A percentile compares a stretch with the other conserved stretches of the same genome.
Evolutionary conservation across 2,329 filamentous ascomycete species (phyloP).

Genomic region (Fusarium guadeloupense): DNA sequence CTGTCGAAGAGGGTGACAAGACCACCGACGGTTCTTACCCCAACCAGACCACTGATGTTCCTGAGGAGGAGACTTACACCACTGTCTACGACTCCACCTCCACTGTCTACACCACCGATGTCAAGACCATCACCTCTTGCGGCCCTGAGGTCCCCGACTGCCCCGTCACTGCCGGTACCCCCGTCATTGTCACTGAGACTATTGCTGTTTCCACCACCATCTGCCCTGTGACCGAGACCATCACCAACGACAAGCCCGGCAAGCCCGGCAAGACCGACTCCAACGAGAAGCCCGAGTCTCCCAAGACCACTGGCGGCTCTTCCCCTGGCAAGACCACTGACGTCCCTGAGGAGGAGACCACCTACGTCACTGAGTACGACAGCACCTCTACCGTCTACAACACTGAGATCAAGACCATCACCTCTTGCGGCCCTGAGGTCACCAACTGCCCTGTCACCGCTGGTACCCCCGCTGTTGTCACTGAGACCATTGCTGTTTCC

Average conservation of each 20-base stretch:
- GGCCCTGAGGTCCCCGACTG: constrained; percentile 56
- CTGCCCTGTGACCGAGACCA: constrained; percentile 38
- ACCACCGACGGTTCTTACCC: neutral
- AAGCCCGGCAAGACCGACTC: constrained; percentile 16
- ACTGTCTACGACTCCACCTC: constrained; percentile 26
- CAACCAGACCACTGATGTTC: constrained; percentile 42
- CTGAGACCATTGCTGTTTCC: constrained; percentile 31
- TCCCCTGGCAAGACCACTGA: constrained; percentile 9
- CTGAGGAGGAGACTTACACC: constrained; percentile 24
- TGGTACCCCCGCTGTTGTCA: constrained; percentile 27
- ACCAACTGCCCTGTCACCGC: constrained; percentile 57
- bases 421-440: constrained; percentile 51
- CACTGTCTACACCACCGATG: constrained; percentile 24
- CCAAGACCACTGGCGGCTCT: constrained; percentile 36
- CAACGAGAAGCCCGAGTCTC: constrained; percentile 33
- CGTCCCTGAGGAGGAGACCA: constrained; percentile 29
- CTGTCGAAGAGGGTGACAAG: constrained; percentile 9
- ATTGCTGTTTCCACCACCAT: constrained; percentile 36
- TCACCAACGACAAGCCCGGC: constrained; percentile 16
- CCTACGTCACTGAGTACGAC: constrained; percentile 46
- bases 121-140: constrained; percentile 34
- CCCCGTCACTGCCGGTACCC: constrained; percentile 50
- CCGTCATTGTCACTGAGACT: constrained; percentile 40
- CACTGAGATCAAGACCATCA: constrained; percentile 41
- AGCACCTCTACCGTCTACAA: constrained; percentile 46